phyloP scores from a whole-genome alignment of 208 protist species.

The Strigomonas culicis region DNA sequence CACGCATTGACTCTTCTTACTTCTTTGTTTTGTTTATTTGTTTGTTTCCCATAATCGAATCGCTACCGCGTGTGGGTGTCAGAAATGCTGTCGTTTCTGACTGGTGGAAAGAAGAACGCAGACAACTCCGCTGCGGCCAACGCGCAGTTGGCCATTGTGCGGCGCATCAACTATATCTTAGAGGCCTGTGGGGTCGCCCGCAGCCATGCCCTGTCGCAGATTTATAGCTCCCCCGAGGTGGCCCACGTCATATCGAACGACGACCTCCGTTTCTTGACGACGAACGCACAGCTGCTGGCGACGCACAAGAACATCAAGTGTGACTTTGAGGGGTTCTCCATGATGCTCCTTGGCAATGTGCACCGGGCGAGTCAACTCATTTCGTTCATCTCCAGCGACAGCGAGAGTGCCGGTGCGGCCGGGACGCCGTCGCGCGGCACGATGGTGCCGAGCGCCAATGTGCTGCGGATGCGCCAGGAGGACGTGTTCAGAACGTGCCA shows the following conservation, averaged over 20 bases:
- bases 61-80: too few relatives aligned
- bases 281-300: not conserved
- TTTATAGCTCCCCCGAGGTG: not conserved
- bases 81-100: too few relatives aligned
- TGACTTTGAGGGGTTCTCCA: constrained; percentile 4
- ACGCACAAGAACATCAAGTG: not conserved
- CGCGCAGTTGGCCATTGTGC: too few relatives aligned
- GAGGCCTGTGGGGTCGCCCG: not conserved
- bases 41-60: too few relatives aligned
- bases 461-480: not conserved
- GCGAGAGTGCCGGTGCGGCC: not conserved
- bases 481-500: not conserved
- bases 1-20: too few relatives aligned
- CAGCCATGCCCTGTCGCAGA: not conserved
- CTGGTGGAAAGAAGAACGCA: too few relatives aligned
- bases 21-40: too few relatives aligned
- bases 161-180: constrained; percentile 6
- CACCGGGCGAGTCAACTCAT: not conserved
- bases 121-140: too few relatives aligned
- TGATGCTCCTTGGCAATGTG: constrained; percentile 1
- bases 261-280: constrained; percentile 2
- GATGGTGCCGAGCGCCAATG: not conserved
- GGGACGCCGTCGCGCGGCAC: too few relatives aligned
- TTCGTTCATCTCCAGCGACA: not conserved
- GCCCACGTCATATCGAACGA: not conserved